These are phyloP conservation scores for Carex arenaria DNA, from an alignment of 202 grass and related monocot genomes.

Conservation along the genomic window DNA sequence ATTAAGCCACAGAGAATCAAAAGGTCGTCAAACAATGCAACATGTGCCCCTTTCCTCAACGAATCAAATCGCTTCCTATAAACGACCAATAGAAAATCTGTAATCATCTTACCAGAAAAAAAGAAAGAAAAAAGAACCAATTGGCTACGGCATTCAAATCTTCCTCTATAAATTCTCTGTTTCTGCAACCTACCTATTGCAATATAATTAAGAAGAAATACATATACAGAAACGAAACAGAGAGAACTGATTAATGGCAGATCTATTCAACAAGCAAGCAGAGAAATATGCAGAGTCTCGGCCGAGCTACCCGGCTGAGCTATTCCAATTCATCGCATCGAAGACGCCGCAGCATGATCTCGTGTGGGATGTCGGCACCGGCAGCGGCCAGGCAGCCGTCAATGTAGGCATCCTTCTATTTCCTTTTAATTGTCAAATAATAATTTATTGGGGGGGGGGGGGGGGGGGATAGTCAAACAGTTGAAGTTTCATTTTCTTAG, in stretches of 20 bases:
- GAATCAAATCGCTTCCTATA: not conserved
- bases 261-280: constrained; percentile 82
- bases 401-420: constrained; percentile 28
- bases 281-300: constrained; percentile 64
- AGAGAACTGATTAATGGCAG: constrained; percentile 39
- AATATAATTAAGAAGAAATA: not conserved
- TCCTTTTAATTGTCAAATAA: not conserved
- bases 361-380: constrained; percentile 91
- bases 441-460: too few relatives aligned
- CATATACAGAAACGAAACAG: not conserved
- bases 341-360: constrained; percentile 58
- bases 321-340: constrained; percentile 80
- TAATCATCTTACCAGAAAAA: not conserved
- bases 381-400: constrained; percentile 69
- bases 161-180: not conserved
- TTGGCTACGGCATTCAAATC: not conserved
- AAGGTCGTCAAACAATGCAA: not conserved
- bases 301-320: constrained; percentile 69
- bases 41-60: not conserved
- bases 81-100: not conserved
- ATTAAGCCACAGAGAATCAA: not conserved
- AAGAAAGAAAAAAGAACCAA: not conserved
- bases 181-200: not conserved
- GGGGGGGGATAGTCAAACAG: too few relatives aligned
- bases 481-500: too few relatives aligned